Conservation (phyloP, 805 yeast species). For the Cyberlindnera maclurae region DNA sequence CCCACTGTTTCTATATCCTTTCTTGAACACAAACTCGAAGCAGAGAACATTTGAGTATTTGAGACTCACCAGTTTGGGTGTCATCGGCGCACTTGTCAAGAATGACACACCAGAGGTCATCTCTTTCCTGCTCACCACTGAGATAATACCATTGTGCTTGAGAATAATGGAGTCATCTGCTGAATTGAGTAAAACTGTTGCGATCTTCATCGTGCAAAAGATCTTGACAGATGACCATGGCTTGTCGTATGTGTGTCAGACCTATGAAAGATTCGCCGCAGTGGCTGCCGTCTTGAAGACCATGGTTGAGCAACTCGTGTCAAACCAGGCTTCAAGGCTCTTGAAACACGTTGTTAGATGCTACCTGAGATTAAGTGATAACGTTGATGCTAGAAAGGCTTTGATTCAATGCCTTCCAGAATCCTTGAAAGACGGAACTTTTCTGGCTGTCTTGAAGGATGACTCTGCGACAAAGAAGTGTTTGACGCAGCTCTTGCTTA, state of each 20-base stretch:
- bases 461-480: conserved; percentile 86
- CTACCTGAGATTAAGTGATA: conserved; percentile 83
- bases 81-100: conserved; percentile 92
- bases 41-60: conserved; percentile 91
- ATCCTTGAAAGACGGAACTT: conserved; percentile 81
- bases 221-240: conserved; percentile 90
- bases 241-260: conserved; percentile 85
- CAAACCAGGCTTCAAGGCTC: conserved; percentile 72
- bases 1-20: conserved; percentile 89
- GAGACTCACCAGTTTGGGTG: conserved; percentile 89
- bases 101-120: conserved; percentile 95
- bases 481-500: conserved; percentile 71
- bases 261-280: conserved; percentile 90
- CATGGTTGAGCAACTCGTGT: conserved; percentile 83
- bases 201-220: conserved; percentile 91
- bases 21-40: conserved; percentile 83
- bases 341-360: conserved; percentile 93
- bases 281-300: conserved; percentile 79
- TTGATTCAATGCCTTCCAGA: conserved; percentile 79
- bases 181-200: conserved; percentile 91
- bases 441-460: conserved; percentile 69
- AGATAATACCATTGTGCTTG: conserved; percentile 89
- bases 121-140: conserved; percentile 86
- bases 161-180: conserved; percentile 94
- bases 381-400: conserved; percentile 83